Evolutionary conservation across 192 early-diverging fungal species (phyloP).

Genomic region (Coemansia sp.): DNA sequence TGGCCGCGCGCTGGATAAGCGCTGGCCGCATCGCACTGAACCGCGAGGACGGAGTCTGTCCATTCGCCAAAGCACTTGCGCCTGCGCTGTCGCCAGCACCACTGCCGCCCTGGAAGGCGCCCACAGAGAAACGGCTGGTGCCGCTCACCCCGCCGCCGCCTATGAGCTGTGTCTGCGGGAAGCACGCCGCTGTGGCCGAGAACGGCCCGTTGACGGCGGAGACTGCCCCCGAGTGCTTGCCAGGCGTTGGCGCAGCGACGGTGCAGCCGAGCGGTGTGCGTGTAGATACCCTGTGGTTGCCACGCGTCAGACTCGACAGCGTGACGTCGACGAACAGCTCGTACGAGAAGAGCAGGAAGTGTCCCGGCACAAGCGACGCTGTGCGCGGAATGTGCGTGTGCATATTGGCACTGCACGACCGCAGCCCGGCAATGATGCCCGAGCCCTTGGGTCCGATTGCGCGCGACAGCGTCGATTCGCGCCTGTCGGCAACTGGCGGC

Average conservation of each 20-base stretch:
- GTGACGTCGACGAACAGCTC: conserved; percentile 46
- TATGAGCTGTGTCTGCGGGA: conserved; percentile 23
- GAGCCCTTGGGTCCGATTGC: conserved; percentile 21
- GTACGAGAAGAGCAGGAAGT: conserved; percentile 52
- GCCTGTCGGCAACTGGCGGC: conserved; percentile 4
- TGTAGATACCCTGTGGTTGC: conserved; percentile 33
- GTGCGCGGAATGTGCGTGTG: conserved; percentile 36
- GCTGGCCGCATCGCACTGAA: conserved; percentile 22
- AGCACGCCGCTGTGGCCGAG: conserved; percentile 34
- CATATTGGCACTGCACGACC: conserved; percentile 47
- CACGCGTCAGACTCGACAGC: conserved; percentile 35
- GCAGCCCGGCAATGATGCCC: conserved; percentile 22
- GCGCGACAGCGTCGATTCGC: conserved; percentile 21
- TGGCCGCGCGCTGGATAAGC: conserved; percentile 12
- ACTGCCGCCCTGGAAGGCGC: conserved; percentile 27
- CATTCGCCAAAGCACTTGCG: neutral
- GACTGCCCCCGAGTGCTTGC: conserved; percentile 15
- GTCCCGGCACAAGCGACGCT: conserved; percentile 35
- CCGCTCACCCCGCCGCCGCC: conserved; percentile 13
- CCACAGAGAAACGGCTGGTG: conserved; percentile 33
- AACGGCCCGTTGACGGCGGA: conserved; percentile 3
- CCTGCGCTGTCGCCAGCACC: neutral
- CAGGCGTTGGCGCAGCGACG: conserved; percentile 19
- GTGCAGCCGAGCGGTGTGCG: conserved; percentile 39
- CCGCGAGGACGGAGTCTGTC: neutral